A percentile compares a stretch with the other conserved stretches of the same genome.
Conservation (phyloP, 805 yeast genomes). For the Teunomyces kruisii region DNA sequence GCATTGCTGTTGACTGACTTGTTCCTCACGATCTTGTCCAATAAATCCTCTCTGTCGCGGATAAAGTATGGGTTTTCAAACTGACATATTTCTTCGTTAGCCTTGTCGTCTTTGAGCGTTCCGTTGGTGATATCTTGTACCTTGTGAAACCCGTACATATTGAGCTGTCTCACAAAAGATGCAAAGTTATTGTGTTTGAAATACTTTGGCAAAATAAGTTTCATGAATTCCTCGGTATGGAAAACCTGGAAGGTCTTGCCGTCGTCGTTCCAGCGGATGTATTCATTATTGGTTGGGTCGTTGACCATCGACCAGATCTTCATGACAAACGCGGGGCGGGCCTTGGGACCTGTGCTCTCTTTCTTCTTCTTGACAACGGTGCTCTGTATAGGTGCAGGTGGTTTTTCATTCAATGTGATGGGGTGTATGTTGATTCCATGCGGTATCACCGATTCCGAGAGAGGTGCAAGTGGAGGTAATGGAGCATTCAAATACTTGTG, state of each 20-base stretch:
- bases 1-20: constrained; percentile 32
- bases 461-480: constrained; percentile 29
- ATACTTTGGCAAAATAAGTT: constrained; percentile 79
- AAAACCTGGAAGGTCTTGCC: constrained; percentile 84
- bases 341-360: constrained; percentile 42
- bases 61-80: constrained; percentile 82
- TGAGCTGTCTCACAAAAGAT: constrained; percentile 90
- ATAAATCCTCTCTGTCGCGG: constrained; percentile 75
- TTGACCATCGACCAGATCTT: constrained; percentile 96
- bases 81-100: constrained; percentile 82
- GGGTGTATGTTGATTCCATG: constrained; percentile 19
- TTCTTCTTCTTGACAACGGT: constrained; percentile 25
- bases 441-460: constrained; percentile 31
- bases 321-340: constrained; percentile 86
- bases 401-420: constrained; percentile 1
- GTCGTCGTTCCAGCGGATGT: constrained; percentile 81
- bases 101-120: constrained; percentile 47
- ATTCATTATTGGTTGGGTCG: constrained; percentile 65
- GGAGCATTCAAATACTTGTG: constrained; percentile 12
- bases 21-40: constrained; percentile 84
- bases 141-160: constrained; percentile 99
- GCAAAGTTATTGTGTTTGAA: constrained; percentile 96
- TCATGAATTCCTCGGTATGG: constrained; percentile 83
- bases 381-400: not conserved
- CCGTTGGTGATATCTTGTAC: constrained; percentile 90